Evolutionary conservation across 129 eudicot genomes (phyloP).

Genomic region (Kitagawia praeruptora): DNA sequence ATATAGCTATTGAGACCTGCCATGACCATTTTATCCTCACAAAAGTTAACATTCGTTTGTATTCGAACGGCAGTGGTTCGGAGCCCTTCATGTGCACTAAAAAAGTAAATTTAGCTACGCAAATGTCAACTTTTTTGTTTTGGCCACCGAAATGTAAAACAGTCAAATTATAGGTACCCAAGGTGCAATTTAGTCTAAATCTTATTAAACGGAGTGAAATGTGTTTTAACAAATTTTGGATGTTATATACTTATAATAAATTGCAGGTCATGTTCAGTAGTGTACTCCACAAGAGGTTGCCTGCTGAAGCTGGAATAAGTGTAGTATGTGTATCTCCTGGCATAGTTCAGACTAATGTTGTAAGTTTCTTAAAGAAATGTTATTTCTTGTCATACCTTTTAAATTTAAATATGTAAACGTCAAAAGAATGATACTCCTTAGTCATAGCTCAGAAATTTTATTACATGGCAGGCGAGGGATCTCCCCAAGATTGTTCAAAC

Average conservation of each 20-base stretch:
- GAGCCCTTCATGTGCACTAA: no score
- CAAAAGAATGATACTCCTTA: background rate
- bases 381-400: background rate
- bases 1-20: no score
- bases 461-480: conserved; percentile 84
- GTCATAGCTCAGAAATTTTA: background rate
- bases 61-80: no score
- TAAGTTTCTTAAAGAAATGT: conserved; percentile 25
- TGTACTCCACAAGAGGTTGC: conserved; percentile 77
- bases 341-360: conserved; percentile 94
- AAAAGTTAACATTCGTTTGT: no score
- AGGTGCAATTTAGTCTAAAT: no score
- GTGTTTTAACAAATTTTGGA: background rate
- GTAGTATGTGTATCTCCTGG: conserved; percentile 94
- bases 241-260: conserved; percentile 7
- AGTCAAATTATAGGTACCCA: no score
- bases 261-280: conserved; percentile 95
- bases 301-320: conserved; percentile 90
- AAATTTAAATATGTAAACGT: background rate
- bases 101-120: no score
- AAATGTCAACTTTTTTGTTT: no score
- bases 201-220: background rate
- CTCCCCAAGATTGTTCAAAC: conserved; percentile 77
- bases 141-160: no score
- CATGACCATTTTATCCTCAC: no score